Evolutionary conservation across 331 rosid species (phyloP), one percentile per base, ranked within the genome.

Genomic region (Pyrus hybrid): DNA sequence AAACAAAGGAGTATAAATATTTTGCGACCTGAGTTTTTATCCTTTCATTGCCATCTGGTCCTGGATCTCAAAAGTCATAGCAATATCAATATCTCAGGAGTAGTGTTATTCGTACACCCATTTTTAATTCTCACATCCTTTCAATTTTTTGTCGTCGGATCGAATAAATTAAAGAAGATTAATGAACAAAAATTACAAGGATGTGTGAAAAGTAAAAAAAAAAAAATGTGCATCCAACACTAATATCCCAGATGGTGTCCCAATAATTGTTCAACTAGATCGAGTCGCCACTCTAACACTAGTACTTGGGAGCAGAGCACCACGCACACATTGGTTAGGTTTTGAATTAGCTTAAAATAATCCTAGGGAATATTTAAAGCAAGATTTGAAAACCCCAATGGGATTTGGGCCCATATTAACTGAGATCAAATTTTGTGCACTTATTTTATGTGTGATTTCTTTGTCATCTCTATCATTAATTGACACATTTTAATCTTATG

Each of bases 261-360:
- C 70, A 77, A 69, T 26, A 26, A 45, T 56, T 41, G 20, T 3
- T 17, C 16, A 26, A 32, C 33, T 30, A 11, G 71, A 37, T 63
- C 66, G 60, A 47, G 71, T 77, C 47, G 76, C 81, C 76, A 57
- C 71, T 72, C 64, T 16, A 70, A 47, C 32, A 18, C 28, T 5
- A 4, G 67, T 25, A 20, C 26, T 60, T 58, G 51, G 26, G 22
- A 17, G 67, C 13, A 14, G 1, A 58, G 53, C 7, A 54, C 62
- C 71, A 45, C 76, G 11, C 28, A 70, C 65, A 17, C 28, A 70
- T 9, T 70, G 75, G 56, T 32, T 47, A 22, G 41, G 72, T 65
- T 62, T 62, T 70, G 62, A 71, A 76, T 57, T 76, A 57, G 33
- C 32, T 57, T 54, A 10, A 33, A 51, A 22, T 16, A 67, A 67